Percentiles rank a stretch among this genome's conserved stretches.
Evolutionary conservation across 495 filamentous ascomycete genomes (phyloP).

Genomic region (Aspergillus mulundensis): DNA sequence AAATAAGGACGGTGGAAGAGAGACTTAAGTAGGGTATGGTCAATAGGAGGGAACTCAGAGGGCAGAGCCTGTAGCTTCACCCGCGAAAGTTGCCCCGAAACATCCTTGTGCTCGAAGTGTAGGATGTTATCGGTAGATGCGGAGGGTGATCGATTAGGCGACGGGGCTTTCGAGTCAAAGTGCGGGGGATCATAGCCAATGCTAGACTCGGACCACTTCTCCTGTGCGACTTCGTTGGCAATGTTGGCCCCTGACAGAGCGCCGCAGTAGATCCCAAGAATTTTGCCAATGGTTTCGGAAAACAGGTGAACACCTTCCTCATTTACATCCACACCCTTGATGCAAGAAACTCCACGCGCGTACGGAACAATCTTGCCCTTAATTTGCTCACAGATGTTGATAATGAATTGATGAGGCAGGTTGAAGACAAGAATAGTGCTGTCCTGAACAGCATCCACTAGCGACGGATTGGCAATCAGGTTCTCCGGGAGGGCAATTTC

Average conservation of each 20-base stretch:
- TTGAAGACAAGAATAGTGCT: constrained; percentile 93
- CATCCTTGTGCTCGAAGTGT: constrained; percentile 61
- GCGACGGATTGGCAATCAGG: constrained; percentile 82
- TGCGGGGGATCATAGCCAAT: constrained; percentile 92
- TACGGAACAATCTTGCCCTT: constrained; percentile 86
- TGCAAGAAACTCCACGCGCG: constrained; percentile 92
- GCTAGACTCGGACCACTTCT: constrained; percentile 96
- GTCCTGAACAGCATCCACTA: constrained; percentile 74
- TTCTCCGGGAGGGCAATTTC: constrained; percentile 78
- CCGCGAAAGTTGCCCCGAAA: constrained; percentile 55
- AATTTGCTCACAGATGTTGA: constrained; percentile 76
- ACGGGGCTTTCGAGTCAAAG: constrained; percentile 69
- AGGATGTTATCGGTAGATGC: constrained; percentile 55
- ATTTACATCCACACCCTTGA: constrained; percentile 93
- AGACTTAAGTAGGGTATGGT: constrained; percentile 70
- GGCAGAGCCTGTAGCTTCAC: constrained; percentile 71
- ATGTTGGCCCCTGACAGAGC: constrained; percentile 97
- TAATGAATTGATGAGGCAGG: constrained; percentile 96
- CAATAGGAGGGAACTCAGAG: constrained; percentile 72
- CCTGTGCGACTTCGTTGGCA: constrained; percentile 86
- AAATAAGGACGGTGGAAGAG: constrained; percentile 98
- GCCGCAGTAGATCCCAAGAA: constrained; percentile 93
- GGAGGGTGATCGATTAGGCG: constrained; percentile 55
- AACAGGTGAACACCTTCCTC: constrained; percentile 79
- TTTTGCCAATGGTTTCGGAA: constrained; percentile 88